A percentile compares a stretch with the other conserved stretches of the same genome.
Evolutionary conservation across 148 eudicot species (phyloP).

Genomic region (Camellia granthamiana): DNA sequence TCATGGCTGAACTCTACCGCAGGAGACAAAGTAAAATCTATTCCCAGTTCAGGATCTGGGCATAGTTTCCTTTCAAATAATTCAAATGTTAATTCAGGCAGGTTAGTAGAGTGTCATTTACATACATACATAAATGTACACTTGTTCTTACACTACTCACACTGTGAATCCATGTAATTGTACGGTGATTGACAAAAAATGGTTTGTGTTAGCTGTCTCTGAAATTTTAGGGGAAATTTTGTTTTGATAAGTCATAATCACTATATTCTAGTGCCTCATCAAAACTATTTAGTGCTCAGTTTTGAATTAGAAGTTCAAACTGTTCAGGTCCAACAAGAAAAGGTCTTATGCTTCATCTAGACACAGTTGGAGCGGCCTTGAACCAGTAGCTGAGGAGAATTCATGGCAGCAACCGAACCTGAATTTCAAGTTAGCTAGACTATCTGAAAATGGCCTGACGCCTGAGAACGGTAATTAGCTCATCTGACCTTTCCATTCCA

Average conservation of each 20-base stretch:
- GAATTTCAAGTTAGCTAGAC: conserved; percentile 45
- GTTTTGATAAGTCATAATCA: neutral
- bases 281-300: neutral
- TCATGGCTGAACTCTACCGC: conserved; percentile 7
- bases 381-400: conserved; percentile 61
- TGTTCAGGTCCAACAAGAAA: conserved; percentile 54
- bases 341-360: conserved; percentile 54
- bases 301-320: conserved; percentile 8
- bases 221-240: too few species aligned
- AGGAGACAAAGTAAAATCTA: conserved; percentile 48
- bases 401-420: conserved; percentile 42
- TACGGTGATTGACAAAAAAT: neutral
- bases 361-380: conserved; percentile 48
- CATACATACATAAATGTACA: neutral
- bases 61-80: conserved; percentile 38
- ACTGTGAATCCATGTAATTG: neutral
- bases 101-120: conserved; percentile 41
- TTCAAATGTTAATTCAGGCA: conserved; percentile 52
- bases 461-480: conserved; percentile 55
- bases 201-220: too few species aligned
- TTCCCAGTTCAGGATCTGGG: conserved; percentile 59
- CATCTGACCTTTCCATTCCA: neutral
- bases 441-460: conserved; percentile 36
- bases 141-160: too few species aligned
- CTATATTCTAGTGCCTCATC: neutral